Base-by-base conservation (phyloP, 768 basidiomycete species). In the Mycena haematopus region DNA sequence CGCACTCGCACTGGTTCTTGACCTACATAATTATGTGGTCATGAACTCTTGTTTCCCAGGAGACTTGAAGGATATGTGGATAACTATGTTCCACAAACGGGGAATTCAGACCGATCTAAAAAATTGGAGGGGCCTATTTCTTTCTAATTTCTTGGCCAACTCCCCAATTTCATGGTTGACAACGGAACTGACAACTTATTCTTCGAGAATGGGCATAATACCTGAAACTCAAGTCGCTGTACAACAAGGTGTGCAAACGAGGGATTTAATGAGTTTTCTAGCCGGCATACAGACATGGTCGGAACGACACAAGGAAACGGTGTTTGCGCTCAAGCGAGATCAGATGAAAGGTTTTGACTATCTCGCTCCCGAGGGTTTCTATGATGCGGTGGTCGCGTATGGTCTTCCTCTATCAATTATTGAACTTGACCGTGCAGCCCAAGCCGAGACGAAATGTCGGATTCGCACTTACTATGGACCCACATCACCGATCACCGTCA, bases 271-370 rank as follows among this genome's bases (percentile, higher is more conserved):
- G 14, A 62, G 56, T 11, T 71, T 69, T 50, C 36, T 74, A 1
- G 54, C 72, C 3, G 52, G 56, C 13, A 24, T 74, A 11, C 52
- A 73, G 58, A 60, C 61, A 8, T 75, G 69, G 68, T 58, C 73
- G 6, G 25, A 62, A 6, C 62, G 73, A 4, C 52, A 65, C 24
- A 69, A 73, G 2, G 17, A 57, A 10, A 61, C 70, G 0, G 17
- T 75, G 0, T 75, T 65, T 49, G 62, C 66, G 0, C 46, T 75
- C 14, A 60, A 73, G 54, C 61, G 71, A 0, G 73, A 76, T 44
- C 74, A 77, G 42, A 74, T 65, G 68, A 77, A 77, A 38, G 75
- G 75, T 0, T 76, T 75, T 51, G 75, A 75, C 40, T 62, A 65
- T 46, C 63, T 77, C 0, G 58, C 54, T 9, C 74, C 74, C 0